Evolutionary conservation across 805 yeast species (phyloP).

Genomic region (Kazachstania martiniae): DNA sequence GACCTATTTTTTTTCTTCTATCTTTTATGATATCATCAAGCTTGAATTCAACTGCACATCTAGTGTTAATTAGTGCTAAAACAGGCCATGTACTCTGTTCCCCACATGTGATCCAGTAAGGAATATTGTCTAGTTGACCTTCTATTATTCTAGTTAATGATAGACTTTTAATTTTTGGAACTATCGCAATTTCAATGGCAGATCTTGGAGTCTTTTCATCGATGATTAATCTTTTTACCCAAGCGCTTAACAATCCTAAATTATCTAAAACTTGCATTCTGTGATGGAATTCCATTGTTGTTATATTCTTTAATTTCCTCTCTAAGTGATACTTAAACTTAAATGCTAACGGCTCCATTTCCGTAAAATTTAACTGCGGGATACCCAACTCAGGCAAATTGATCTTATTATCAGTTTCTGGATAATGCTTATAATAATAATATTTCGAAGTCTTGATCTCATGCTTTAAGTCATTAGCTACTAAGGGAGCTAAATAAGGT

Average conservation of each 20-base stretch:
- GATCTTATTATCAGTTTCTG: slow-evolving; percentile 24
- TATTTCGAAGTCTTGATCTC: slow-evolving; percentile 35
- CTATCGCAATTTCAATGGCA: slow-evolving; percentile 78
- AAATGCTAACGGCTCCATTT: slow-evolving; percentile 28
- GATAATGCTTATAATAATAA: slow-evolving; percentile 29
- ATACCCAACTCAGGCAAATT: slow-evolving; percentile 13
- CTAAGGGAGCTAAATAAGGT: slow-evolving; percentile 85
- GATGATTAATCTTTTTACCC: slow-evolving; percentile 64
- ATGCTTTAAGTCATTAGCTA: slow-evolving; percentile 74
- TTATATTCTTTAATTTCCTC: slow-evolving; percentile 40
- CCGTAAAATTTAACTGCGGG: slow-evolving; percentile 24
- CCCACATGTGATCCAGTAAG: slow-evolving; percentile 85
- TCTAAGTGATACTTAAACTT: slow-evolving; percentile 28
- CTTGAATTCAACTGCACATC: slow-evolving; percentile 85
- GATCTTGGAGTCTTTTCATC: slow-evolving; percentile 81
- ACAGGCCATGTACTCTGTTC: slow-evolving; percentile 92
- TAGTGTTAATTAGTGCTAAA: slow-evolving; percentile 69
- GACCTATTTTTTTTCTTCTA: slow-evolving; percentile 15
- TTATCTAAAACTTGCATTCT: slow-evolving; percentile 71
- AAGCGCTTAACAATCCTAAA: slow-evolving; percentile 60
- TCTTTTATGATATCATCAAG: slow-evolving; percentile 57
- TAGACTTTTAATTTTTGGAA: slow-evolving; percentile 70
- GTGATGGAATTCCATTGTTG: slow-evolving; percentile 74
- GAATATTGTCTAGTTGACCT: slow-evolving; percentile 66
- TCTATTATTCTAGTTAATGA: slow-evolving; percentile 70